phyloP scores from a whole-genome alignment of 2,329 filamentous ascomycete genomes.

The Apiospora sp. region DNA sequence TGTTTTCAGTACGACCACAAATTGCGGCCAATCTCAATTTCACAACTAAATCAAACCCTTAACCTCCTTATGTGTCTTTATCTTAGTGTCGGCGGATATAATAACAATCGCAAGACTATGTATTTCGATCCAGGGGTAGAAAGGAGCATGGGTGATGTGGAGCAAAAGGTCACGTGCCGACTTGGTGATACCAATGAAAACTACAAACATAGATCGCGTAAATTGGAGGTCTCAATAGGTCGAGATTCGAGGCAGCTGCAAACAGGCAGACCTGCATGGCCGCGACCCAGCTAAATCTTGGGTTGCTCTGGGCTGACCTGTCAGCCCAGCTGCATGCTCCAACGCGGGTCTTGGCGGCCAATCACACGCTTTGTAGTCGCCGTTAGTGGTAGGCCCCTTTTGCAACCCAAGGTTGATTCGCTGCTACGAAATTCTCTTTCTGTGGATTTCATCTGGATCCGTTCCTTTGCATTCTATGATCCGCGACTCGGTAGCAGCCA shows the following conservation, averaged over 20 bases:
- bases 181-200: no score
- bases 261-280: neutral
- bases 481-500: neutral
- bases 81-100: neutral
- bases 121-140: no score
- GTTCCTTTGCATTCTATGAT: neutral
- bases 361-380: neutral
- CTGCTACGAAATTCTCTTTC: no score
- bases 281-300: neutral
- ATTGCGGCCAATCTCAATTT: neutral
- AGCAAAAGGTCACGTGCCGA: no score
- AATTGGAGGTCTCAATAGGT: neutral
- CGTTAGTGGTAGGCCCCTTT: constrained; percentile 4
- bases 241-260: neutral
- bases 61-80: neutral
- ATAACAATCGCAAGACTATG: neutral
- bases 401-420: neutral
- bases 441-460: no score
- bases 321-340: constrained; percentile 1
- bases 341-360: neutral
- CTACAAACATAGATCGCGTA: neutral
- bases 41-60: neutral
- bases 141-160: no score
- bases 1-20: neutral
- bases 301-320: neutral